Evolutionary conservation across 805 yeast species (phyloP).

Genomic region (Monosporozyma aquatica): DNA sequence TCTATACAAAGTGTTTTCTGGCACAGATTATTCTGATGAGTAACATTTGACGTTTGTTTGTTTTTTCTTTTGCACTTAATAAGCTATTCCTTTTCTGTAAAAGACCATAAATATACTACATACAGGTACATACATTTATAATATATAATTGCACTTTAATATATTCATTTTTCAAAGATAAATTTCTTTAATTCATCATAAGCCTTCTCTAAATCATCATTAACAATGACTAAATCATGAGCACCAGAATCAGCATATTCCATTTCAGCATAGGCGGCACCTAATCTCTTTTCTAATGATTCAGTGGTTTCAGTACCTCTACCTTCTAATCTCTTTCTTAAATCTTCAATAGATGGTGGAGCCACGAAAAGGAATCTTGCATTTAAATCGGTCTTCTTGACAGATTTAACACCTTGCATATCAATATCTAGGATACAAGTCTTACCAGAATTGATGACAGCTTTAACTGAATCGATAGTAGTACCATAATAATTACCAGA

Average conservation of each 20-base stretch:
- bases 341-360: constrained; percentile 82
- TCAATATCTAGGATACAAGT: constrained; percentile 93
- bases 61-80: not conserved
- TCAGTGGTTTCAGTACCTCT: constrained; percentile 96
- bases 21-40: constrained; percentile 52
- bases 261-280: constrained; percentile 81
- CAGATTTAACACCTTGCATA: constrained; percentile 97
- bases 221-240: constrained; percentile 81
- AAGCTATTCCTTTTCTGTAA: no score
- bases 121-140: no score
- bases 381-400: constrained; percentile 69
- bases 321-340: constrained; percentile 64
- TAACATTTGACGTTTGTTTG: not conserved
- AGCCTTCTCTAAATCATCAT: constrained; percentile 86
- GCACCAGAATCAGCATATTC: constrained; percentile 87
- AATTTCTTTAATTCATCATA: constrained; percentile 73
- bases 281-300: constrained; percentile 70
- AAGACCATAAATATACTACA: no score
- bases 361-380: constrained; percentile 83
- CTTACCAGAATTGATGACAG: constrained; percentile 45
- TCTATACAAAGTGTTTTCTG: constrained; percentile 51
- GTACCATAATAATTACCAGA: constrained; percentile 98
- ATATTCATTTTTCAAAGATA: constrained; percentile 38
- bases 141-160: no score
- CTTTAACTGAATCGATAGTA: constrained; percentile 71